These are phyloP conservation scores for Candida coleopterorum DNA, from an alignment of 805 yeast species.

Conservation along the genomic window DNA sequence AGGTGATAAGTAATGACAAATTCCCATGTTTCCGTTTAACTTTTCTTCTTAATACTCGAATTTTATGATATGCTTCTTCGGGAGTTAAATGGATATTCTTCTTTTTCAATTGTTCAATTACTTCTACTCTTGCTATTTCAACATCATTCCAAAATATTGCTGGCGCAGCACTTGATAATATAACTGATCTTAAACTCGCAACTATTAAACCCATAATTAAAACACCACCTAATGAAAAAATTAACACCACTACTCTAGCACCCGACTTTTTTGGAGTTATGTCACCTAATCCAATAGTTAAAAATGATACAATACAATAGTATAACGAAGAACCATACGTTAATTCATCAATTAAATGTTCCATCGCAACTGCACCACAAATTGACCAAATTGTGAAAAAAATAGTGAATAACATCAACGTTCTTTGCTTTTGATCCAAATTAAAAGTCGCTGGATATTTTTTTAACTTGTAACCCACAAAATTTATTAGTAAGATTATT, in stretches of 20 bases:
- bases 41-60: conserved; percentile 46
- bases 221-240: conserved; percentile 68
- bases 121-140: conserved; percentile 44
- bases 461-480: conserved; percentile 51
- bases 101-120: conserved; percentile 16
- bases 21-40: conserved; percentile 38
- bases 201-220: conserved; percentile 70
- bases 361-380: conserved; percentile 52
- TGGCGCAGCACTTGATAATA: conserved; percentile 56
- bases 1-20: conserved; percentile 33
- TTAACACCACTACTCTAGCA: conserved; percentile 52
- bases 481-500: conserved; percentile 49
- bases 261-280: conserved; percentile 50
- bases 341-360: conserved; percentile 32
- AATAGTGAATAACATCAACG: conserved; percentile 69
- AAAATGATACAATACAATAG: conserved; percentile 64
- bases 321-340: conserved; percentile 65
- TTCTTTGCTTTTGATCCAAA: conserved; percentile 61
- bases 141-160: conserved; percentile 62
- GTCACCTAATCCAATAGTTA: conserved; percentile 83
- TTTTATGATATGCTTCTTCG: conserved; percentile 49
- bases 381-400: conserved; percentile 63
- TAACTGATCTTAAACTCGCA: conserved; percentile 62
- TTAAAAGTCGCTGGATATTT: conserved; percentile 72
- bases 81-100: conserved; percentile 23